Base-by-base conservation (phyloP, 345 rosid genomes). In the Raphanus raphanistrum region DNA sequence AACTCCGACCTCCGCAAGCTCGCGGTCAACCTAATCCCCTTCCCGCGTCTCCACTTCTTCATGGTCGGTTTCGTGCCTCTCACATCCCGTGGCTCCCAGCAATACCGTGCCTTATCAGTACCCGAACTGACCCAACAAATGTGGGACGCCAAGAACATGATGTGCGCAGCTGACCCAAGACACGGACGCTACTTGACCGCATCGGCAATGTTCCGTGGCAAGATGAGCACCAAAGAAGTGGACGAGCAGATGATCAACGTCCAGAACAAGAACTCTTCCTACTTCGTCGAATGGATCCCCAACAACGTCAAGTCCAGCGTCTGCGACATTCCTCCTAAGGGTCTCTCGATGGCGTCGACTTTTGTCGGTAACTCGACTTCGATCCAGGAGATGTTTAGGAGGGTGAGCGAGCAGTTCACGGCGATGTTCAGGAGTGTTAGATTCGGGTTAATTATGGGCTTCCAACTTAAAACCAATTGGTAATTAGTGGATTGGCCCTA, bases 41-140 rank as follows among this genome's bases (percentile, higher is more conserved):
- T 85, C 81, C 85, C 84, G 0, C 85, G 87, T 17, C 85, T 85
- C 59, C 87, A 85, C 68, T 85, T 85, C 84, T 85, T 85, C 62
- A 85, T 85, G 87, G 87, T 85, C 4, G 87, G 87, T 43, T 85
- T 85, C 27, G 85, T 85, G n/a, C 87, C 85, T 12, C 80, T 85
- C 75, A 84, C 86, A 61, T 84, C 84, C 12, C 80, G 82, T 28
- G 86, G 86, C 45, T 84, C 84, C 0, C 84, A 84, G 74, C 86
- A 84, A 4, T 84, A 84, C 76, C 81, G 86, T 10, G 72, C 86
- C 27, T 29, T 83, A 6, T 80, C 86, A 9, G 86, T 84, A 3
- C 82, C 86, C 0, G 86, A 84, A 72, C 82, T 84, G 28, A 84
- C 84, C 10, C 84, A 84, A 64, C 84, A 84, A 73, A 84, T 84